Evolutionary conservation across 257 asterid genomes (phyloP).

Genomic region (Plantago ovata): DNA sequence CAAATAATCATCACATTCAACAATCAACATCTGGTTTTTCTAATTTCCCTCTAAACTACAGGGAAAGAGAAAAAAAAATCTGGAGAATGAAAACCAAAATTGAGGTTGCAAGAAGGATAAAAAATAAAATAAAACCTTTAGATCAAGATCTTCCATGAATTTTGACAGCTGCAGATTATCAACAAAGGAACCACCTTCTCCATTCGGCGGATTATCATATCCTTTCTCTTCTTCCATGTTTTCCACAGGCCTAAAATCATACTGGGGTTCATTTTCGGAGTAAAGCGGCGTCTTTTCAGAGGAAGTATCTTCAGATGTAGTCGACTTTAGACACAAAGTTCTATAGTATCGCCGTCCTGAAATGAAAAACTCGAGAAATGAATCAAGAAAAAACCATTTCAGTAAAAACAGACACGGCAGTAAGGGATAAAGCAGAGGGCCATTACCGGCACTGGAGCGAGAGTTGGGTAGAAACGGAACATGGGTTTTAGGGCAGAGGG

Average conservation of each 20-base stretch:
- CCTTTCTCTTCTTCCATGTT: conserved; percentile 18
- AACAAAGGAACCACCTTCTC: conserved; percentile 21
- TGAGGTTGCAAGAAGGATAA: background rate
- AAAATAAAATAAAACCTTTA: conserved; percentile 37
- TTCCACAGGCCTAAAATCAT: background rate
- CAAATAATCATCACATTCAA: background rate
- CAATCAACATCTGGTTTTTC: background rate
- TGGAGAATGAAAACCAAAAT: background rate
- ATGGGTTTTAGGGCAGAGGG: conserved; percentile 12
- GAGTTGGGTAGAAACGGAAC: no score
- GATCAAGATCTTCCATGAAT: conserved; percentile 35
- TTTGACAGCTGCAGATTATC: conserved; percentile 29
- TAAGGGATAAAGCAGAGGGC: background rate
- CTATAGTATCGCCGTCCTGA: conserved; percentile 12
- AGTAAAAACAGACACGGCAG: background rate
- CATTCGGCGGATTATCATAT: conserved; percentile 22
- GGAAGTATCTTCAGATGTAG: conserved; percentile 28
- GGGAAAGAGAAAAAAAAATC: background rate
- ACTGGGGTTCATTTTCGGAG: conserved; percentile 12
- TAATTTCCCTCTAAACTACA: background rate
- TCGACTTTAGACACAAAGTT: conserved; percentile 26
- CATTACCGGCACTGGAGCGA: conserved; percentile 19
- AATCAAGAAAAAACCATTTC: background rate
- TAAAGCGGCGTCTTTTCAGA: conserved; percentile 14
- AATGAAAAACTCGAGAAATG: background rate